phyloP scores from a whole-genome alignment of 306 rosid genomes.

The Quercus dentata region DNA sequence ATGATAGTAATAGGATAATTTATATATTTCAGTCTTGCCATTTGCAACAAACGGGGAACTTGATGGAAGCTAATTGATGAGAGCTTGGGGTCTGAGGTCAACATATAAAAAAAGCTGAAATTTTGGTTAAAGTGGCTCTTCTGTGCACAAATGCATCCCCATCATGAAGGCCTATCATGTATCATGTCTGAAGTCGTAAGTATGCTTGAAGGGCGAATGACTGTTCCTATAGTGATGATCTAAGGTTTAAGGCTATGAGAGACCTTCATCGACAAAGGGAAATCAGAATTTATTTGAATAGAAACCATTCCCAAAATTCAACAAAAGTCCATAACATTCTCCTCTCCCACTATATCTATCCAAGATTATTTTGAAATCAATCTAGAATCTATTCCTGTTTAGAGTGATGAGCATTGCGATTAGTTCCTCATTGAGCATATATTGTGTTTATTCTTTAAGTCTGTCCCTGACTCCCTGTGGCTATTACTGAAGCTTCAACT shows the following conservation, averaged over 20 bases:
- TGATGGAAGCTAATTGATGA: slow-evolving; percentile 56
- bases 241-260: too few species aligned
- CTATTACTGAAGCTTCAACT: too few species aligned
- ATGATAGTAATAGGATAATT: background rate
- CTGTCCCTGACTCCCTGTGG: too few species aligned
- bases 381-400: slow-evolving; percentile 18
- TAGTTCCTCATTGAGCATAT: background rate
- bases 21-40: slow-evolving; percentile 57
- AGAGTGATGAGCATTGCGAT: slow-evolving; percentile 8
- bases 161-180: slow-evolving; percentile 64
- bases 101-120: slow-evolving; percentile 49
- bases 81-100: slow-evolving; percentile 36
- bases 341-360: slow-evolving; percentile 35
- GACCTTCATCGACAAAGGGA: background rate
- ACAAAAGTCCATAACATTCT: slow-evolving; percentile 27
- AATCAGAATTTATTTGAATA: slow-evolving; percentile 33
- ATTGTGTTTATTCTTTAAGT: background rate
- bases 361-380: slow-evolving; percentile 22
- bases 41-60: slow-evolving; percentile 40
- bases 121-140: slow-evolving; percentile 49
- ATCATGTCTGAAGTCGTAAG: slow-evolving; percentile 68
- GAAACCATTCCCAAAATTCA: slow-evolving; percentile 39
- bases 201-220: slow-evolving; percentile 56
- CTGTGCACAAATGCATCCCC: slow-evolving; percentile 62
- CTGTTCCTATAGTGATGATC: slow-evolving; percentile 36